Percentiles rank a stretch among this genome's conserved stretches.
These are phyloP conservation scores for Kalmusia sp. DNA, from an alignment of 2,329 filamentous ascomycete species.

Conservation along the genomic window DNA sequence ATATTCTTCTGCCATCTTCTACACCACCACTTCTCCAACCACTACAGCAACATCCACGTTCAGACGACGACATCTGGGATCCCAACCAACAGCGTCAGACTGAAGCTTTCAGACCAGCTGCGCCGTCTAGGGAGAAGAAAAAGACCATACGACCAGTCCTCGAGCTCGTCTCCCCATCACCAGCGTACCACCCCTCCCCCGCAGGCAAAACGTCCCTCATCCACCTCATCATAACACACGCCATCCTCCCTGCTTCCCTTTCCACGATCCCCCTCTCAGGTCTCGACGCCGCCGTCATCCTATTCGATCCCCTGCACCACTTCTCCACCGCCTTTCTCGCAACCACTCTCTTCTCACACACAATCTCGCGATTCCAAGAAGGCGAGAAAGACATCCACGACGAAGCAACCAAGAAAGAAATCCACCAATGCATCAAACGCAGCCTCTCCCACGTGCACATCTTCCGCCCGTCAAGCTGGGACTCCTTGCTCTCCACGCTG, in stretches of 20 bases:
- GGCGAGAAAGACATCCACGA: background rate
- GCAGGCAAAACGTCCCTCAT: conserved; percentile 66
- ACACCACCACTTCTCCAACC: conserved; percentile 10
- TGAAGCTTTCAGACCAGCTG: background rate
- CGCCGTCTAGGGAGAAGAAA: conserved; percentile 8
- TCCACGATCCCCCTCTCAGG: conserved; percentile 47
- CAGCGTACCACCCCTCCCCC: conserved; percentile 46
- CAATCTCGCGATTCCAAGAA: conserved; percentile 8
- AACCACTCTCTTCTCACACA: conserved; percentile 37
- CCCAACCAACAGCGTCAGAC: background rate
- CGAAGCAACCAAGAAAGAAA: conserved; percentile 1
- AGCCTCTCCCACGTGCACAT: conserved; percentile 65
- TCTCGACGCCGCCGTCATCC: conserved; percentile 52
- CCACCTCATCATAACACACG: conserved; percentile 61
- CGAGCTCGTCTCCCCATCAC: conserved; percentile 60
- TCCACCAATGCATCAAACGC: conserved; percentile 39
- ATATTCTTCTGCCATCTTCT: conserved; percentile 42
- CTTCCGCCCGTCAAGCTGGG: conserved; percentile 61
- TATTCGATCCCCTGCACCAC: conserved; percentile 63
- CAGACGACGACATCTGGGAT: conserved; percentile 10
- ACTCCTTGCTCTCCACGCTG: conserved; percentile 59
- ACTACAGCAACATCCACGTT: conserved; percentile 9
- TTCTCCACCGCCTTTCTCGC: conserved; percentile 60
- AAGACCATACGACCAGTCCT: conserved; percentile 38
- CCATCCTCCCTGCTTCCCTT: conserved; percentile 55